Percentiles rank a stretch among this genome's conserved stretches.
phyloP scores from a whole-genome alignment of 176 grass and related monocot species.

The Aegilops longissima region DNA sequence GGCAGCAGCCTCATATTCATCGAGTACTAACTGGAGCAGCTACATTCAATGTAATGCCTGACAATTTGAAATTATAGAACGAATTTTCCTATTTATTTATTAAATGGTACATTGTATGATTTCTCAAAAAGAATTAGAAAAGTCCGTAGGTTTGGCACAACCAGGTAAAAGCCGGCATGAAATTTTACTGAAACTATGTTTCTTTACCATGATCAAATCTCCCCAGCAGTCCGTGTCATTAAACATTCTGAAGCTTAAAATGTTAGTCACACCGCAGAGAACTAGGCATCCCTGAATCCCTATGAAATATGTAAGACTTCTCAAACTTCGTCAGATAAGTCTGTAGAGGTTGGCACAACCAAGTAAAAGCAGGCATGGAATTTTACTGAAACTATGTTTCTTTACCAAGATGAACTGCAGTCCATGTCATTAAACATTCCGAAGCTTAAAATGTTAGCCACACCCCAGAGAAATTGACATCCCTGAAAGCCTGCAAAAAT shows the following conservation, averaged over 20 bases:
- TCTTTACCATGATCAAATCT: not conserved
- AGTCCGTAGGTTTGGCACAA: not conserved
- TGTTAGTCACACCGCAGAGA: not conserved
- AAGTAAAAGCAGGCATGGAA: no score
- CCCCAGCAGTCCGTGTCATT: not conserved
- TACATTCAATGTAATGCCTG: not conserved
- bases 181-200: not conserved
- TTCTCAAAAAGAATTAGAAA: not conserved
- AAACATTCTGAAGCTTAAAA: not conserved
- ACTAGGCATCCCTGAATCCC: no score
- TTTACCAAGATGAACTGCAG: no score
- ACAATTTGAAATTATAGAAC: not conserved
- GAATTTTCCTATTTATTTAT: not conserved
- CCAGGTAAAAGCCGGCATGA: not conserved
- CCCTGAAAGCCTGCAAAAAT: not conserved
- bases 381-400: no score
- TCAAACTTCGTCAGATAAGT: no score
- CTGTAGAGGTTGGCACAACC: no score
- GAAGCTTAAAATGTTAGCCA: no score
- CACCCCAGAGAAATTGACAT: not conserved
- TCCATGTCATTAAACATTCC: no score
- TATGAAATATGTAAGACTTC: no score
- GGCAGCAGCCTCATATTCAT: no score
- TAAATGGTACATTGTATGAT: not conserved
- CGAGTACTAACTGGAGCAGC: not conserved